Conservation (phyloP, 495 filamentous ascomycete species). For the Pyrenula aspistea region DNA sequence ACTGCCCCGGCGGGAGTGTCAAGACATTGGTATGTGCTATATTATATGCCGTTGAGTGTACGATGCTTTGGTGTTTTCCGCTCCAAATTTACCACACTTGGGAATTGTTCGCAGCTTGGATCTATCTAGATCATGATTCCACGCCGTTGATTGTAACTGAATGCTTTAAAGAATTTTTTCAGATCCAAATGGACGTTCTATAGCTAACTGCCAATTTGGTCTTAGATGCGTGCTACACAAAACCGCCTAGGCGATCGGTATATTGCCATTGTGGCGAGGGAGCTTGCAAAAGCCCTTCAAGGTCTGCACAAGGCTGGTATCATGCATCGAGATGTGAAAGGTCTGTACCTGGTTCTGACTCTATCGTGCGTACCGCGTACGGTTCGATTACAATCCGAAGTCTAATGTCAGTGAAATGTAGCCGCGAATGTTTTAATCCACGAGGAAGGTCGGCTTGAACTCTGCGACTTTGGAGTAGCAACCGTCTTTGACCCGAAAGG, state of each 20-base stretch:
- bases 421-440: slow-evolving; percentile 84
- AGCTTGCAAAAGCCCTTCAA: slow-evolving; percentile 71
- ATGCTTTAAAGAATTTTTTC: no score
- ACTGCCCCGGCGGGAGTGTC: slow-evolving; percentile 92
- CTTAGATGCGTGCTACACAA: slow-evolving; percentile 46
- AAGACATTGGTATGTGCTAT: slow-evolving; percentile 71
- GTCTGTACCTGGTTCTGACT: slow-evolving; percentile 28
- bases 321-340: slow-evolving; percentile 94
- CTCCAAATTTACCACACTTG: no score
- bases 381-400: no score
- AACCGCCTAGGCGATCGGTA: slow-evolving; percentile 73
- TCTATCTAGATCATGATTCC: no score
- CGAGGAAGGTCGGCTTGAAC: slow-evolving; percentile 74
- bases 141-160: no score
- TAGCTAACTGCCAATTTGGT: slow-evolving; percentile 36
- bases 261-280: slow-evolving; percentile 80
- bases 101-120: no score
- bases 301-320: slow-evolving; percentile 86
- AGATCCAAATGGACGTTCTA: no score
- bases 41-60: no score
- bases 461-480: slow-evolving; percentile 94
- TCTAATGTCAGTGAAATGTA: slow-evolving; percentile 10
- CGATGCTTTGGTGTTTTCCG: no score
- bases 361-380: no score
- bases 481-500: slow-evolving; percentile 71